Base-by-base conservation (phyloP, 768 basidiomycete genomes). In the Kwoniella sp. region DNA sequence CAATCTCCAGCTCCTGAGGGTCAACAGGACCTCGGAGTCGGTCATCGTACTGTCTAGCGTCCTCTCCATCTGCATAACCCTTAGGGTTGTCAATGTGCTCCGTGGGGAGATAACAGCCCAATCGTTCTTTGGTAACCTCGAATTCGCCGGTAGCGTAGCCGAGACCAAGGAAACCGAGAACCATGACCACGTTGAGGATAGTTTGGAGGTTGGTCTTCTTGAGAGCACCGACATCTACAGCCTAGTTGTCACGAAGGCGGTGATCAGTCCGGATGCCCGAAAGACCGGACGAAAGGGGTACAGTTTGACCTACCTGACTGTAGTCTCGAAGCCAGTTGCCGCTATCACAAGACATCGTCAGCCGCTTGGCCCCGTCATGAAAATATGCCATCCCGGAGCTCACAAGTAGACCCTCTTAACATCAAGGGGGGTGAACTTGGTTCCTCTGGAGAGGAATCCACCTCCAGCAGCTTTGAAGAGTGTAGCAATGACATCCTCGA, bases 271-370 rank as follows among this genome's bases (percentile, higher is more conserved):
- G 87, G 55, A 90, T 89, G 87, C 65, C 45, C 30, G 23, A 22
- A 8, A 12, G 20, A 22, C 51, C 51, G 23, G 25, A 8, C 3
- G 20, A 20, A 45, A 3, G 41, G 41, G 41, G 20, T 8, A 20
- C 5, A 17, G 41, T 11, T 45, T 48, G 50, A 31, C 51, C 51
- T 17, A 61, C 60, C 23, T 68, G 70, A 71, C 88, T 89, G 81
- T 93, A 94, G 82, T 94, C 92, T 41, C 93, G 84, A 37, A 94
- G 84, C 92, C 91, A 92, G 77, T 91, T 91, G 7, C 90, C 90
- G 23, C 63, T 69, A 86, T 17, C 4, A 45, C 20, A 17, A 11
- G 20, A 9, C 9, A 45, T 9, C 11, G 20, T 17, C 5, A 45
- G 38, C 31, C 51, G 48, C 9, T 28, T 47, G 26, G 48, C 41